Percentiles rank a stretch among this genome's conserved stretches.
Conservation (phyloP, 2,329 filamentous ascomycete species). For the Madurella mycetomatis region DNA sequence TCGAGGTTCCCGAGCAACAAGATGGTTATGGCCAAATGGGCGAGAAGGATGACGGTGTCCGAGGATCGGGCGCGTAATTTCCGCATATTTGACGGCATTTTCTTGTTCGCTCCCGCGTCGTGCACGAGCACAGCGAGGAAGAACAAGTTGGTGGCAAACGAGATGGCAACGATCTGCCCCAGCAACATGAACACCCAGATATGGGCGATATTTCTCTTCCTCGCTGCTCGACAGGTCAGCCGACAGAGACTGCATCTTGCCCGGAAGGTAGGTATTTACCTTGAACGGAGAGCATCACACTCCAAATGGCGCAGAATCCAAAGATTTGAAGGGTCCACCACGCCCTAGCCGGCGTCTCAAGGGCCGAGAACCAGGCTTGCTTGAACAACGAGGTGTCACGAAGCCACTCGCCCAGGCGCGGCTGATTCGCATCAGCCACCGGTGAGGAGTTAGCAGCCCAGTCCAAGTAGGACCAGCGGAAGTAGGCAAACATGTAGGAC, state of each 20-base stretch:
- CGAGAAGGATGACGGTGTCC: background rate
- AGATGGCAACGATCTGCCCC: background rate
- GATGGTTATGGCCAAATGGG: background rate
- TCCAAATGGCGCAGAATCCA: background rate
- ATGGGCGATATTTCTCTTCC: background rate
- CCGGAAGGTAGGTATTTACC: background rate
- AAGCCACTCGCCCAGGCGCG: background rate
- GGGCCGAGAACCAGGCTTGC: background rate
- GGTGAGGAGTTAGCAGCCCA: background rate
- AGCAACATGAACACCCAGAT: background rate
- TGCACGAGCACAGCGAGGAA: background rate
- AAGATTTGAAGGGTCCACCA: conserved; percentile 1
- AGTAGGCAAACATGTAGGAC: background rate
- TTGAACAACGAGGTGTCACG: conserved; percentile 1
- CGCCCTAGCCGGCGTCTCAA: background rate
- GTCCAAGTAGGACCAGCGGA: conserved; percentile 1
- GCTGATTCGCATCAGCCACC: background rate
- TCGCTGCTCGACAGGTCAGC: background rate
- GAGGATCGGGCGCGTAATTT: background rate
- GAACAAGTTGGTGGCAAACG: background rate
- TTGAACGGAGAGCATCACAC: background rate
- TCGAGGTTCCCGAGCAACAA: background rate
- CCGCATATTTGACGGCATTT: background rate
- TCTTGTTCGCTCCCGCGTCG: background rate
- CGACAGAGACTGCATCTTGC: background rate